These are phyloP conservation scores for Syzygium grande DNA, from an alignment of 345 rosid genomes.

Conservation along the genomic window DNA sequence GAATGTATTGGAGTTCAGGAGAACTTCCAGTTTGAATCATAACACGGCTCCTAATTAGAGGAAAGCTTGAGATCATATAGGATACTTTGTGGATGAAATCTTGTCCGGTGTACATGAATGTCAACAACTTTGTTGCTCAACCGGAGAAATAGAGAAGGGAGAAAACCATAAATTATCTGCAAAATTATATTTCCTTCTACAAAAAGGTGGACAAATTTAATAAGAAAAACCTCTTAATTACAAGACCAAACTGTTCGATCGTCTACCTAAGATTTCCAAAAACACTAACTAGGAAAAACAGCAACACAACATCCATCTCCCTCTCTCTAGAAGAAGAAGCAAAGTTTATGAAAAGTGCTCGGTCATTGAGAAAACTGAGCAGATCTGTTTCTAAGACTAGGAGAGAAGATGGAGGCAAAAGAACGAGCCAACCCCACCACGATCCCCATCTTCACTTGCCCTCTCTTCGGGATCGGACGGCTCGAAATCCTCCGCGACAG, in stretches of 20 bases:
- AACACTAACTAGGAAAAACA: neutral
- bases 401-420: constrained; percentile 46
- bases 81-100: neutral
- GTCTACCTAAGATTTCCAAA: neutral
- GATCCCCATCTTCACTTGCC: constrained; percentile 61
- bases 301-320: neutral
- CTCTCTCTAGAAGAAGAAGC: neutral
- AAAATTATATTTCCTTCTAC: neutral
- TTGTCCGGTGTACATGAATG: neutral
- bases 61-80: neutral
- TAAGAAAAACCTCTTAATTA: neutral
- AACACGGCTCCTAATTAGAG: neutral
- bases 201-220: neutral
- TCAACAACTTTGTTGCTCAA: neutral
- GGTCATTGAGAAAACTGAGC: neutral
- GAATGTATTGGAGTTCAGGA: neutral
- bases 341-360: neutral
- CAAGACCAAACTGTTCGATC: neutral
- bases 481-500: constrained; percentile 13
- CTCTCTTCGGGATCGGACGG: constrained; percentile 73
- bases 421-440: constrained; percentile 45
- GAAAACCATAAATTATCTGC: neutral
- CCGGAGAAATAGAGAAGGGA: neutral
- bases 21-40: neutral
- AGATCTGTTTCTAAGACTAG: neutral